Conservation (phyloP, 2,329 filamentous ascomycete species). For the Tolypocladium tropicale region DNA sequence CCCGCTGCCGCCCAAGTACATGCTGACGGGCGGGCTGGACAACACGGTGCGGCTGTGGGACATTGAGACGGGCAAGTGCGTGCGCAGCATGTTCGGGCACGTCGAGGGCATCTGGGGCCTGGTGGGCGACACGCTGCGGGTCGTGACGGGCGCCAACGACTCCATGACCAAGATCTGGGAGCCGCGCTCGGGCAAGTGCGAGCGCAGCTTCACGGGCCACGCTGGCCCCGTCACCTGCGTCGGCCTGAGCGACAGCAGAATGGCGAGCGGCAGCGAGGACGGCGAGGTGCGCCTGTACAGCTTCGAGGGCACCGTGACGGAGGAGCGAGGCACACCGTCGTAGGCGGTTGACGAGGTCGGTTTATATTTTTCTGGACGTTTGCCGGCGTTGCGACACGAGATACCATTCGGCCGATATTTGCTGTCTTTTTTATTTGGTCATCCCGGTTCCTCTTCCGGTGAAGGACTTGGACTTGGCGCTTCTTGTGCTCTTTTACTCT, state of each 20-base stretch:
- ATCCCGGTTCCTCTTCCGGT: not conserved
- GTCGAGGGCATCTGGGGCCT: conserved; percentile 94
- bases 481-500: too few relatives aligned
- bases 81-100: conserved; percentile 93
- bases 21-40: conserved; percentile 86
- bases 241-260: conserved; percentile 76
- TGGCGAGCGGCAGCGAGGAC: conserved; percentile 90
- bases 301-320: conserved; percentile 47
- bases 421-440: not conserved
- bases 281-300: conserved; percentile 81
- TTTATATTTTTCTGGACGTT: not conserved
- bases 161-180: conserved; percentile 94
- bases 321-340: conserved; percentile 40
- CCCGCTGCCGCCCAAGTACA: conserved; percentile 74
- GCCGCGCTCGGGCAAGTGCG: conserved; percentile 79
- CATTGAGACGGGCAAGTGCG: conserved; percentile 66
- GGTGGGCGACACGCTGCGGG: conserved; percentile 75
- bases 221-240: conserved; percentile 88
- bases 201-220: conserved; percentile 86
- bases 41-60: conserved; percentile 91
- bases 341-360: conserved; percentile 12
- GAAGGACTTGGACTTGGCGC: too few relatives aligned
- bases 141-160: conserved; percentile 86
- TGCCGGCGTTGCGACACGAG: not conserved
- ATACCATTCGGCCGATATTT: not conserved